phyloP scores from a whole-genome alignment of 176 grass and related monocot genomes.

The Tillandsia fasciculata region DNA sequence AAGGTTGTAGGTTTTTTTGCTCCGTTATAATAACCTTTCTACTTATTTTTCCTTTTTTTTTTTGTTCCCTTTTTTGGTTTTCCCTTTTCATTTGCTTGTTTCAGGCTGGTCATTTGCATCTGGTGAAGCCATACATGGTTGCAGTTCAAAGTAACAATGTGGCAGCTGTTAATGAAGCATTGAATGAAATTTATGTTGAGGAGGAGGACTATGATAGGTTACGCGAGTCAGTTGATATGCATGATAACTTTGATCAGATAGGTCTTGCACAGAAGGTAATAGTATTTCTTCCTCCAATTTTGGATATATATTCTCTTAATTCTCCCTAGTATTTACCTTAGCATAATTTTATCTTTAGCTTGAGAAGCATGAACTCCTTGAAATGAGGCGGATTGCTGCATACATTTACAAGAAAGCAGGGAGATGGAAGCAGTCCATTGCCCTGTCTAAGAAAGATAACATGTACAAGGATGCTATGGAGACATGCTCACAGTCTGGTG shows the following conservation, averaged over 20 bases:
- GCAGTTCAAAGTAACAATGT: conserved; percentile 98
- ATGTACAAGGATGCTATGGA: conserved; percentile 99
- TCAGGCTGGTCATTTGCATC: conserved; percentile 86
- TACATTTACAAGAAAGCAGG: conserved; percentile 99
- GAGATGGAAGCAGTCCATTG: conserved; percentile 96
- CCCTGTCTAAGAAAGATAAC: conserved; percentile 88
- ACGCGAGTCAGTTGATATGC: conserved; percentile 94
- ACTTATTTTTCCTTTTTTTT: neutral
- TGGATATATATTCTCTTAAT: neutral
- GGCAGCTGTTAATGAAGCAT: conserved; percentile 84
- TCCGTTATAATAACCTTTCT: neutral
- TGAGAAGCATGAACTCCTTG: conserved; percentile 96
- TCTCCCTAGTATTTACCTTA: neutral
- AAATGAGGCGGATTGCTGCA: conserved; percentile 97
- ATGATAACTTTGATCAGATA: conserved; percentile 98
- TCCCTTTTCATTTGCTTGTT: conserved; percentile 15
- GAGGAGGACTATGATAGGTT: conserved; percentile 94
- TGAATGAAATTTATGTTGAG: conserved; percentile 95
- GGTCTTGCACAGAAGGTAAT: conserved; percentile 94
- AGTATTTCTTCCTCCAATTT: neutral
- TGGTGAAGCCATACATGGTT: conserved; percentile 98
- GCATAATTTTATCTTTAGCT: conserved; percentile 36
- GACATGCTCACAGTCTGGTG: conserved; percentile 94
- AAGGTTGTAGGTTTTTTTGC: neutral
- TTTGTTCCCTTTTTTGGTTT: conserved; percentile 10